Base-by-base conservation (phyloP, 177 flowering plant species). In the Vitis hybrid region DNA sequence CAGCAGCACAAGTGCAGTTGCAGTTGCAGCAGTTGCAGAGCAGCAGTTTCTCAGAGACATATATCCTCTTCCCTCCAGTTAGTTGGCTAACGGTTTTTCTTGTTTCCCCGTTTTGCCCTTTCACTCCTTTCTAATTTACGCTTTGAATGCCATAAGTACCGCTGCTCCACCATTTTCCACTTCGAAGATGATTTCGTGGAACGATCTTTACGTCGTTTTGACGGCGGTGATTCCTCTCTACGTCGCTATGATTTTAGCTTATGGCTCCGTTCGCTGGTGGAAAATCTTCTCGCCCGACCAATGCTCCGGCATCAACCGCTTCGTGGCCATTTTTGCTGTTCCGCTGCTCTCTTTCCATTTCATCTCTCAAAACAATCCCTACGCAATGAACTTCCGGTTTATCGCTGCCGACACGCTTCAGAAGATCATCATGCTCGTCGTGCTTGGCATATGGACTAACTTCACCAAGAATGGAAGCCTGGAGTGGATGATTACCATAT, bases 211-310 rank as follows among this genome's bases (percentile, higher is more conserved):
- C 89, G 82, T 78, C 54, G 98, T 94, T 6, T 60, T 94, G 34
- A 75, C 96, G 34, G 98, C 98, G 62, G 88, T 94, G 72, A 75
- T 90, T 14, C 97, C 98, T 1, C 86, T 94, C 15, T 94, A 94
- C 76, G 98, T 92, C 15, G 97, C 98, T n/a, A 92, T 92, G 96
- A 87, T 94, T 34, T 66, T 90, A 21, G 98, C 98, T 30, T 94
- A 90, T 71, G 97, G 96, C 6, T 92, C 97, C 2, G 94, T 94
- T 11, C 86, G 91, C 6, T 94, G 98, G 98, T 92, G 98, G 97
- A 89, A 90, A 74, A 92, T 94, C 56, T 94, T 94, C 87, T 69
- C 88, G 1, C 93, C 97, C 0, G 96, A 94, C 72, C 98, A 94
- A 77, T 94, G 98, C 81, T 90, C 98, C 69, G 98, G 98, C 45